These are phyloP conservation scores for Mercurialis annua DNA, from an alignment of 345 rosid species.

Conservation along the genomic window DNA sequence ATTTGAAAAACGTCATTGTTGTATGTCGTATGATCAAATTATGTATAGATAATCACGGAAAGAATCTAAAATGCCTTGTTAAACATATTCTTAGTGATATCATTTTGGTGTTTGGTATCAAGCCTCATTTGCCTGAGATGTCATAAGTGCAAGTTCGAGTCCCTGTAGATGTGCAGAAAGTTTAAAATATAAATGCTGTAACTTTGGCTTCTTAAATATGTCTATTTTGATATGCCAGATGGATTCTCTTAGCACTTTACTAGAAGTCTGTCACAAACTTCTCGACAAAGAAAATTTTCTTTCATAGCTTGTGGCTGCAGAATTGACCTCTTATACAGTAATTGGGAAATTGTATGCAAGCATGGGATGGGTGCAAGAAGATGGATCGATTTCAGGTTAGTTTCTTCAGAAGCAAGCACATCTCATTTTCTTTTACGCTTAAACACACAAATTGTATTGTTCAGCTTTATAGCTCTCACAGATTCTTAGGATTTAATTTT, in stretches of 20 bases:
- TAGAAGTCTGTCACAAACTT: not conserved
- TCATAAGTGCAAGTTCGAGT: not conserved
- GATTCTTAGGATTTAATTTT: not conserved
- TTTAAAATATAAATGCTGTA: not conserved
- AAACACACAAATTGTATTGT: not conserved
- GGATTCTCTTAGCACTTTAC: not conserved
- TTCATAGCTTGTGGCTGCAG: not conserved
- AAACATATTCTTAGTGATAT: not conserved
- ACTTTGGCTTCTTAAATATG: not conserved
- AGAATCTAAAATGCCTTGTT: too few species aligned
- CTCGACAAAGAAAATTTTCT: not conserved
- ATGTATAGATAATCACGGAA: too few species aligned
- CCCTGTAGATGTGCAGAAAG: not conserved
- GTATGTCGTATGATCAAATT: too few species aligned
- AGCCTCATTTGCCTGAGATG: not conserved
- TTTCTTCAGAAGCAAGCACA: not conserved
- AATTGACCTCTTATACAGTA: not conserved
- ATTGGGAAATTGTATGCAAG: not conserved
- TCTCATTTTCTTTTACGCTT: not conserved
- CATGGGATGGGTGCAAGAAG: not conserved
- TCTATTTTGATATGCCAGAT: not conserved
- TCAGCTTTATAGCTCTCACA: not conserved
- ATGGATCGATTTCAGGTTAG: not conserved
- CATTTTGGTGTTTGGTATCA: not conserved
- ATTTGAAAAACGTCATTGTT: not conserved